A percentile compares a stretch with the other conserved stretches of the same genome.
phyloP scores from a whole-genome alignment of 2,329 filamentous ascomycete species.

The Falciphora oryzae region DNA sequence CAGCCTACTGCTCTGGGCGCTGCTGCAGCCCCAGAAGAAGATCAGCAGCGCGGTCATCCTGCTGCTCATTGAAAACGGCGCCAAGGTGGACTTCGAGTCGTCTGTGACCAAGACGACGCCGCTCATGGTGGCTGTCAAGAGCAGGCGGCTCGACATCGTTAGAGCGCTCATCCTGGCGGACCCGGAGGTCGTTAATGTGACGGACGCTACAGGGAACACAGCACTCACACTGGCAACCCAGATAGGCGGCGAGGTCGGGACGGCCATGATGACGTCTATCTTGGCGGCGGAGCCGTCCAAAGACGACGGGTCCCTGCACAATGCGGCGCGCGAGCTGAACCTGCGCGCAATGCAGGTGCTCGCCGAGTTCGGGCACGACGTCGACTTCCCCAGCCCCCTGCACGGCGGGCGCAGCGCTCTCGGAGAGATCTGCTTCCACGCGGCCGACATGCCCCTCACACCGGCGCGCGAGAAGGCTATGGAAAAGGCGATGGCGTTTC shows the following conservation, averaged over 20 bases:
- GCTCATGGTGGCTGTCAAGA: slow-evolving; percentile 53
- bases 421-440: slow-evolving; percentile 56
- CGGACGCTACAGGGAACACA: slow-evolving; percentile 51
- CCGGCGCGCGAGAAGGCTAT: slow-evolving; percentile 45
- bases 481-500: slow-evolving; percentile 49
- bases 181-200: slow-evolving; percentile 49
- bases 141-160: slow-evolving; percentile 51
- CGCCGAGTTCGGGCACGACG: slow-evolving; percentile 53
- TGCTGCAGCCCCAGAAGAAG: slow-evolving; percentile 57
- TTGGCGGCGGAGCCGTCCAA: slow-evolving; percentile 49
- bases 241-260: slow-evolving; percentile 46
- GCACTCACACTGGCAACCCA: slow-evolving; percentile 55
- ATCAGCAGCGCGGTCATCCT: slow-evolving; percentile 54
- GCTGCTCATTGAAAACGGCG: slow-evolving; percentile 46
- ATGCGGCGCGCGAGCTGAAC: slow-evolving; percentile 55
- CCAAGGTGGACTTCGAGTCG: slow-evolving; percentile 53
- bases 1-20: slow-evolving; percentile 54
- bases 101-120: slow-evolving; percentile 47
- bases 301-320: slow-evolving; percentile 63
- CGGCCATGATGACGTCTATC: slow-evolving; percentile 48
- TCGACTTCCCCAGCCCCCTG: slow-evolving; percentile 58
- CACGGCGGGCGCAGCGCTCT: slow-evolving; percentile 59
- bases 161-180: slow-evolving; percentile 50
- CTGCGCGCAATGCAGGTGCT: slow-evolving; percentile 50
- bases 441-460: slow-evolving; percentile 40